A percentile compares a stretch with the other conserved stretches of the same genome.
phyloP scores from a whole-genome alignment of 225 moss, liverwort and hornwort genomes.

The Sphagnum contortum region DNA sequence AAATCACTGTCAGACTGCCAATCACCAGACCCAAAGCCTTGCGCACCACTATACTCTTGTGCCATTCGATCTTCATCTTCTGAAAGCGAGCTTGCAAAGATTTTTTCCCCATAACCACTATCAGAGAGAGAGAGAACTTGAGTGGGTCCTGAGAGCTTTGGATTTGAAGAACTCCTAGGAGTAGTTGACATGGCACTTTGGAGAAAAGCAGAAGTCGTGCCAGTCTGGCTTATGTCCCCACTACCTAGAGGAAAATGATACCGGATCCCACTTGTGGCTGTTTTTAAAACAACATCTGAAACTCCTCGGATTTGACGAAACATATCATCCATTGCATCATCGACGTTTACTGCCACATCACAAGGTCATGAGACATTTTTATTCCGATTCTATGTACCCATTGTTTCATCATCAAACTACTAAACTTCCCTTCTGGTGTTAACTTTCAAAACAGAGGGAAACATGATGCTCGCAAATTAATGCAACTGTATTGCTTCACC shows the following conservation, averaged over 20 bases:
- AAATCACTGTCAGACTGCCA: conserved; percentile 50
- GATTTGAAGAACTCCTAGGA: conserved; percentile 12
- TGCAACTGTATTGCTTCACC: too few species aligned
- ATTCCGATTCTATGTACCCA: too few species aligned
- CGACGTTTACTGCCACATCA: conserved; percentile 42
- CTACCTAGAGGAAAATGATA: conserved; percentile 21
- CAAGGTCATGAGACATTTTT: background rate
- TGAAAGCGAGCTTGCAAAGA: conserved; percentile 28
- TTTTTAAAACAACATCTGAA: conserved; percentile 47
- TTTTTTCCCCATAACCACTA: conserved; percentile 26
- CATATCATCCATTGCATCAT: conserved; percentile 60
- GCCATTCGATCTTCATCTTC: conserved; percentile 34
- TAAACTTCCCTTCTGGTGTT: too few species aligned
- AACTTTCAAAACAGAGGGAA: too few species aligned
- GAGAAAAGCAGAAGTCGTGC: conserved; percentile 3
- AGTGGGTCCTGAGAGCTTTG: conserved; percentile 14
- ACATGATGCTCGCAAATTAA: too few species aligned
- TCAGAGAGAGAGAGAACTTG: conserved; percentile 12
- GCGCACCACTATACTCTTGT: conserved; percentile 17
- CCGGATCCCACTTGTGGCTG: conserved; percentile 40
- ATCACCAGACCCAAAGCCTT: conserved; percentile 20
- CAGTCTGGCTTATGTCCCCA: conserved; percentile 32
- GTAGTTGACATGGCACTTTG: conserved; percentile 11
- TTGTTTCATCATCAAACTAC: too few species aligned
- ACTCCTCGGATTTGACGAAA: conserved; percentile 67